Evolutionary conservation across 1,284 basidiomycete species (phyloP), one percentile per base, ranked within the genome.

Genomic region (Sporisorium sorghi): DNA sequence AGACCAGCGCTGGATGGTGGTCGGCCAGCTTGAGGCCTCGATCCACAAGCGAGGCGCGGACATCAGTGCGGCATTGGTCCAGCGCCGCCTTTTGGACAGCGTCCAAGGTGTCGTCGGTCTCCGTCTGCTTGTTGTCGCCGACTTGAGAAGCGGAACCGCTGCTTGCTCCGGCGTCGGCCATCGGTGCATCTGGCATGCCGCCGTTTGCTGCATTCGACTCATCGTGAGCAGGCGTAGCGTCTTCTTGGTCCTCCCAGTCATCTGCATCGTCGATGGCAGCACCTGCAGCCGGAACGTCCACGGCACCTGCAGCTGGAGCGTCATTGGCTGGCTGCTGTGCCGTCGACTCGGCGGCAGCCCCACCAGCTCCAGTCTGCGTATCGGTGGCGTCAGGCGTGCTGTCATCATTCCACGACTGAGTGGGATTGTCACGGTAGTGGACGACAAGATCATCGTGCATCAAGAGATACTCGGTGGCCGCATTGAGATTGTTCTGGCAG

Each of bases 391-490:
- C 42, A 30, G 55, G 23, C 11, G 35, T 42, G 55, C 58, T 40
- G n/a, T 57, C 63, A 30, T 55, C 69, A 24, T 52, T 57, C 56
- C 68, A 68, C 7, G 73, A 54, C 10, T 58, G 57, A 14, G 63
- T 61, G 17, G 77, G 77, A 33, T 79, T 65, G 40, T 74, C 57
- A 7, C 65, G 60, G 48, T 54, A 76, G 42, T 67, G 67, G n/a
- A 50, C 40, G 23, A 75, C 72, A 19, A 80, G 57, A 42, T 80
- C 82, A 11, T 78, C 76, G 48, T 80, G 76, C 1, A 89, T 89
- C 23, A 99, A 87, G 1, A 99, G 88, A 19, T 93, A 88, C 78
- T 99, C 96, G 0, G 96, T 92, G 2, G 97, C 97, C 7, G 92
- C 90, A 39, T 88, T 91, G 76, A 97, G 88, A 78, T 97, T 97